These are phyloP conservation scores for Coemansia sp. DNA, from an alignment of 371 early-diverging fungal species.

Conservation along the genomic window DNA sequence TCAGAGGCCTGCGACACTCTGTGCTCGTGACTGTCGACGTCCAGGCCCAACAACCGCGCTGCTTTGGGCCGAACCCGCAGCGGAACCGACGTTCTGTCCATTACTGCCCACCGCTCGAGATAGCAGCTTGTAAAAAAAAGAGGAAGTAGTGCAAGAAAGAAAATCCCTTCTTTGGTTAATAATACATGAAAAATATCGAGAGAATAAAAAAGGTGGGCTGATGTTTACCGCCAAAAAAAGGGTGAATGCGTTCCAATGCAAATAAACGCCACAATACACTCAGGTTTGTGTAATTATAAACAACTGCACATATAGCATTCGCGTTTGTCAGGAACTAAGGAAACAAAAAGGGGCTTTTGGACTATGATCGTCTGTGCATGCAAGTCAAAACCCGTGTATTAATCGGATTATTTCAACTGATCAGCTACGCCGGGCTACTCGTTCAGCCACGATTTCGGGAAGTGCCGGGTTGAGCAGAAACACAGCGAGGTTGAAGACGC, in stretches of 20 bases:
- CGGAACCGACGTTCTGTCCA: neutral
- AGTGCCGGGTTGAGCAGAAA: conserved; percentile 43
- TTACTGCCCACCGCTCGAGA: neutral
- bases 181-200: neutral
- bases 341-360: too few species aligned
- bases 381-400: neutral
- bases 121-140: neutral
- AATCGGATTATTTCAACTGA: neutral
- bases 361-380: neutral
- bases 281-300: too few species aligned
- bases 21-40: neutral
- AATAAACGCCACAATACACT: neutral
- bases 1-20: neutral
- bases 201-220: conserved; percentile 1
- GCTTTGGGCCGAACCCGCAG: conserved; percentile 32
- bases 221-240: neutral
- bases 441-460: conserved; percentile 34
- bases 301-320: neutral
- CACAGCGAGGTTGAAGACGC: conserved; percentile 32
- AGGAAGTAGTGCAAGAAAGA: neutral
- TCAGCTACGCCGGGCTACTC: neutral
- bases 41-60: conserved; percentile 38
- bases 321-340: neutral
- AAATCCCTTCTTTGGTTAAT: neutral
- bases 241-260: too few species aligned